Conservation (phyloP, 495 filamentous ascomycete species). For the Neurospora intermedia region DNA sequence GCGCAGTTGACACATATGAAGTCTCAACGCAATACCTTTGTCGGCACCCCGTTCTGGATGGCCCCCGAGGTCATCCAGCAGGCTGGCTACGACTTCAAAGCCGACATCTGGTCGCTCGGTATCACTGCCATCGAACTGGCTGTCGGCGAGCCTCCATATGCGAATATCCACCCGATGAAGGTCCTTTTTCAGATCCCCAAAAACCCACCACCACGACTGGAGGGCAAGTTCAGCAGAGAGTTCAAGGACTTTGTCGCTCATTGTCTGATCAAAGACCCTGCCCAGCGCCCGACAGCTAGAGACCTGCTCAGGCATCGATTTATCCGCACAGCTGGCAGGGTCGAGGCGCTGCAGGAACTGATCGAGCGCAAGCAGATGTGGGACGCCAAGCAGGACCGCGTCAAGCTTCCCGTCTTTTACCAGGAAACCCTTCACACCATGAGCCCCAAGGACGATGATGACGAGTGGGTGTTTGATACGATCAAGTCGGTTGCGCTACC, state of each 20-base stretch:
- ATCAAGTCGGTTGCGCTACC: constrained; percentile 50
- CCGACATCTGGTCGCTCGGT: constrained; percentile 94
- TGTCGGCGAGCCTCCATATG: constrained; percentile 85
- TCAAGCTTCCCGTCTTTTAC: constrained; percentile 64
- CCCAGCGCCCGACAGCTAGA: constrained; percentile 71
- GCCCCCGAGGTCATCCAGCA: constrained; percentile 97
- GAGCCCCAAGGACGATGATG: constrained; percentile 55
- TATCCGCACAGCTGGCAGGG: constrained; percentile 72
- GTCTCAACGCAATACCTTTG: constrained; percentile 94
- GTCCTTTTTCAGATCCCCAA: constrained; percentile 97
- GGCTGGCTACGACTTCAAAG: constrained; percentile 92
- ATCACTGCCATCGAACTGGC: constrained; percentile 94
- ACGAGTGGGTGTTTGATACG: constrained; percentile 98
- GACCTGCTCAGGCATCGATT: constrained; percentile 88
- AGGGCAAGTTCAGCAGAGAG: constrained; percentile 78
- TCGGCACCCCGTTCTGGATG: constrained; percentile 99
- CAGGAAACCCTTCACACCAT: constrained; percentile 81
- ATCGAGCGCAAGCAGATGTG: constrained; percentile 74
- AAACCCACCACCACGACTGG: constrained; percentile 70
- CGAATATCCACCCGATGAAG: constrained; percentile 93
- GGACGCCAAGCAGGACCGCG: constrained; percentile 53
- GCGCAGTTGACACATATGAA: constrained; percentile 96
- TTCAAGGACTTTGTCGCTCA: constrained; percentile 90
- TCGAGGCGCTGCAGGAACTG: constrained; percentile 75
- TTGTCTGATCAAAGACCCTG: constrained; percentile 84